These are phyloP conservation scores for Boletellus deceptivus DNA, from an alignment of 1,284 basidiomycete genomes.

Conservation along the genomic window DNA sequence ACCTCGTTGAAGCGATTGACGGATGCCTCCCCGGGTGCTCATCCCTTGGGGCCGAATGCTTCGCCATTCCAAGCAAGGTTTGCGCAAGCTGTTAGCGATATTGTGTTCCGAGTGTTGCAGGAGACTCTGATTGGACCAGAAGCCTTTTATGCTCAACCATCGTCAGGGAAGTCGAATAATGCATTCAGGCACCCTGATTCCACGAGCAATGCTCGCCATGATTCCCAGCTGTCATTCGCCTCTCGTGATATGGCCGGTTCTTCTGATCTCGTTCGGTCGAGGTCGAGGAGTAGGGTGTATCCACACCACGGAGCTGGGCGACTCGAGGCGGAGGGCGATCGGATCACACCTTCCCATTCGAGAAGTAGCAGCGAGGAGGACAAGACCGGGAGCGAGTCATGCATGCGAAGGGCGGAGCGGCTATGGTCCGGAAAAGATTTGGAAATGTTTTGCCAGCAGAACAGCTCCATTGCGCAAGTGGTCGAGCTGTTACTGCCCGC, in stretches of 20 bases:
- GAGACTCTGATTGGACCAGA: conserved; percentile 68
- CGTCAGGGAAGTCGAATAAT: conserved; percentile 22
- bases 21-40: conserved; percentile 38
- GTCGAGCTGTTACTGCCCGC: conserved; percentile 53
- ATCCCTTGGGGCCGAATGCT: conserved; percentile 34
- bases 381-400: conserved; percentile 28
- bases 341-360: conserved; percentile 29
- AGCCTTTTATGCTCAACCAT: conserved; percentile 22
- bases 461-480: conserved; percentile 63
- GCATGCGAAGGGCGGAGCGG: conserved; percentile 41
- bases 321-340: conserved; percentile 52
- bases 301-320: conserved; percentile 58
- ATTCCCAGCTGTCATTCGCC: conserved; percentile 26
- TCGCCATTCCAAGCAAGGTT: conserved; percentile 45
- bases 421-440: conserved; percentile 68
- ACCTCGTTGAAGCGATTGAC: conserved; percentile 70
- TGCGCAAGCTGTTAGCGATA: conserved; percentile 62
- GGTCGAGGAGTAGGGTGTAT: conserved; percentile 69
- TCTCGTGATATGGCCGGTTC: conserved; percentile 19
- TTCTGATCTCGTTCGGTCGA: conserved; percentile 54
- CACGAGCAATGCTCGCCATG: conserved; percentile 19
- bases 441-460: conserved; percentile 67
- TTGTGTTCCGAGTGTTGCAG: conserved; percentile 80
- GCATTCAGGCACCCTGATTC: conserved; percentile 30
- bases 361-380: conserved; percentile 37